A percentile compares a stretch with the other conserved stretches of the same genome.
Conservation (phyloP, 2,329 filamentous ascomycete species). For the Cercospora citrullina region DNA sequence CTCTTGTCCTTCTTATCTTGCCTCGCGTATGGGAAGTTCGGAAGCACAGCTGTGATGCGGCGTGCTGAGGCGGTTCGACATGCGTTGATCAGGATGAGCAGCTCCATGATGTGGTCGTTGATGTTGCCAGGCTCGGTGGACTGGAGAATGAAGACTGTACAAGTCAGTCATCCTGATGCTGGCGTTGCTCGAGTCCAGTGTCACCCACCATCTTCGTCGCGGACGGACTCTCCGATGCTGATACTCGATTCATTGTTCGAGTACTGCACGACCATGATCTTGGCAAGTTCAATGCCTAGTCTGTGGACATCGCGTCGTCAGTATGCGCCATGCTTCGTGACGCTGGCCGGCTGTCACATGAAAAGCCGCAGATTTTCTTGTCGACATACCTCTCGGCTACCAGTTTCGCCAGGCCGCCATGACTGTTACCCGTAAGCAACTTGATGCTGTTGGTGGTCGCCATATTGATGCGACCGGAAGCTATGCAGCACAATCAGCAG, state of each 20-base stretch:
- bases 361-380: constrained; percentile 9
- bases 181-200: not conserved
- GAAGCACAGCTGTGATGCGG: constrained; percentile 91
- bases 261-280: constrained; percentile 79
- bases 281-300: constrained; percentile 73
- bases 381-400: constrained; percentile 63
- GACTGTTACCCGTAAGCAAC: constrained; percentile 72
- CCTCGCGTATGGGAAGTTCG: constrained; percentile 93
- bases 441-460: constrained; percentile 70
- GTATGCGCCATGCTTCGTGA: not conserved
- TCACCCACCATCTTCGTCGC: constrained; percentile 81
- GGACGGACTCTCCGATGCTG: constrained; percentile 91
- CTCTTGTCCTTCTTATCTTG: constrained; percentile 98
- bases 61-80: constrained; percentile 83
- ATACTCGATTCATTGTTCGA: constrained; percentile 87
- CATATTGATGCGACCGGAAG: constrained; percentile 49
- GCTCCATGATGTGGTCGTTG: constrained; percentile 97
- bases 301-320: constrained; percentile 44
- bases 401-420: constrained; percentile 68
- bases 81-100: constrained; percentile 97
- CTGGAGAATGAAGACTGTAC: constrained; percentile 86
- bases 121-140: constrained; percentile 94
- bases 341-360: constrained; percentile 10
- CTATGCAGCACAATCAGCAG: constrained; percentile 14
- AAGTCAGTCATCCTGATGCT: constrained; percentile 5